phyloP scores from a whole-genome alignment of 2,329 filamentous ascomycete species.

The Calonectria henricotiae region DNA sequence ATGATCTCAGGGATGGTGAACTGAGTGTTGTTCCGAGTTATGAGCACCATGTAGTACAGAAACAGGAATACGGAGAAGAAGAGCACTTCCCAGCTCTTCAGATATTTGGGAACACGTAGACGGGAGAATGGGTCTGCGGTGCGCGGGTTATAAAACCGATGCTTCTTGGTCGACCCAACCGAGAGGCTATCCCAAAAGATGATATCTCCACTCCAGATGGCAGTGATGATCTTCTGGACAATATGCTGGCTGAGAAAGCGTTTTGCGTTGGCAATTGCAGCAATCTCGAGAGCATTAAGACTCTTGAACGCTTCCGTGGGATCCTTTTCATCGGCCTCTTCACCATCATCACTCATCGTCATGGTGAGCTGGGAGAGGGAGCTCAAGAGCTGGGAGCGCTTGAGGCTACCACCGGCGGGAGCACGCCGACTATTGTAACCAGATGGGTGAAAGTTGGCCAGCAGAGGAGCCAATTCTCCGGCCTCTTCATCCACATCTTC shows the following conservation, averaged over 20 bases:
- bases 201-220: slow-evolving; percentile 90
- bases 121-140: slow-evolving; percentile 83
- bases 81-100: slow-evolving; percentile 86
- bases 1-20: slow-evolving; percentile 81
- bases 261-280: slow-evolving; percentile 85
- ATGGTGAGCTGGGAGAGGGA: slow-evolving; percentile 72
- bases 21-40: slow-evolving; percentile 77
- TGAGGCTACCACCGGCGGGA: slow-evolving; percentile 61
- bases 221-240: slow-evolving; percentile 87
- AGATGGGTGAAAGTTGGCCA: slow-evolving; percentile 57
- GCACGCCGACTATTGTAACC: slow-evolving; percentile 44
- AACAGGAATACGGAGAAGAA: slow-evolving; percentile 85
- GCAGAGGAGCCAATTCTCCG: slow-evolving; percentile 66
- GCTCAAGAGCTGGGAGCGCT: slow-evolving; percentile 67
- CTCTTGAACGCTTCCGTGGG: slow-evolving; percentile 82
- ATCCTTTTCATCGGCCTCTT: slow-evolving; percentile 67
- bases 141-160: slow-evolving; percentile 80
- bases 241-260: slow-evolving; percentile 86
- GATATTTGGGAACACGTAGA: slow-evolving; percentile 84
- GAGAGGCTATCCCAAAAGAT: slow-evolving; percentile 89
- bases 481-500: slow-evolving; percentile 60
- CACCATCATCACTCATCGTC: slow-evolving; percentile 56
- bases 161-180: slow-evolving; percentile 81
- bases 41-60: slow-evolving; percentile 89
- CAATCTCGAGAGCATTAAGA: slow-evolving; percentile 90